Base-by-base conservation (phyloP, 805 yeast genomes). In the Nakazawaea pomicola region DNA sequence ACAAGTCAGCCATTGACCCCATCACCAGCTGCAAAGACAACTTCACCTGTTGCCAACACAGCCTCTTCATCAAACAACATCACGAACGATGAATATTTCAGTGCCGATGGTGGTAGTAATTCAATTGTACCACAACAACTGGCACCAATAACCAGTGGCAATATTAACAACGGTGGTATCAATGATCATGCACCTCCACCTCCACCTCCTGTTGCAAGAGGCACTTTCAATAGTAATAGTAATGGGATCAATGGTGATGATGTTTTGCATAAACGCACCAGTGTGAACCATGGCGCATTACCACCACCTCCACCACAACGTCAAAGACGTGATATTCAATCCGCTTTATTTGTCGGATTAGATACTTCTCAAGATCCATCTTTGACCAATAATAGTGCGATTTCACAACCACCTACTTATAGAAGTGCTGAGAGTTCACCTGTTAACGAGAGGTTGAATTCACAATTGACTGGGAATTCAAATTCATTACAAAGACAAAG, bases 311-410 rank as follows among this genome's bases (percentile, higher is more conserved):
- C 64, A 41, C 44, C 52, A 6, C 51, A 63, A 1, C 59, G 65
- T 50, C 60, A 57, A 40, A 57, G 71, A 51, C 61, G 62, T 43
- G 72, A 70, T 30, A 62, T 68, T 31, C 65, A 67, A 44, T 71
- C 78, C 2, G 72, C 65, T 47, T 51, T 70, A 19, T 74, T 73
- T 60, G 68, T 68, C 23, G 64, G 70, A 42, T 55, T 72, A 41
- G 71, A 71, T 4, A 54, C 51, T 20, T 57, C 76, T 17, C 16
- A 30, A 23, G 21, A 30, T 18, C 19, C 33, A 3, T 19, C 33
- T 23, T n/a, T n/a, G n/a, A n/a, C n/a, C n/a, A n/a, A n/a, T 8
- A 56, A 40, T 33, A 29, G n/a, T 35, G 12, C 20, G 17, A 29
- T n/a, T 24, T 29, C 17, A 25, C 29, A 14, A 27, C 42, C 33